phyloP scores from a whole-genome alignment of 208 protist species.

The Tritrichomonas foetus region DNA sequence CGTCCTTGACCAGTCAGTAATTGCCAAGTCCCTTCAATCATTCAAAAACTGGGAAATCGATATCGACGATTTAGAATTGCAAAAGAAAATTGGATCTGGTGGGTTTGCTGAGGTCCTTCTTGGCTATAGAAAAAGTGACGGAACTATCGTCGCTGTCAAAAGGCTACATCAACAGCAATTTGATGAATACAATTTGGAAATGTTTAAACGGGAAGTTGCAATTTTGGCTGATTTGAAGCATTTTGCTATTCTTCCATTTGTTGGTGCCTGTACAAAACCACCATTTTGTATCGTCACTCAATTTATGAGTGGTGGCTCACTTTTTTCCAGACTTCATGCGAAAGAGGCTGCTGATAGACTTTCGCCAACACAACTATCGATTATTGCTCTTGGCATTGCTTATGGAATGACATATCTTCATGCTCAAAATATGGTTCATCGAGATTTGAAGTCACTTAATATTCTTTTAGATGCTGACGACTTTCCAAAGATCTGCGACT shows the following conservation, averaged over 20 bases:
- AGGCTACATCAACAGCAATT: not conserved
- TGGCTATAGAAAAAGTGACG: not conserved
- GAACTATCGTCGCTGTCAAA: slow-evolving; percentile 12
- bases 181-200: not conserved
- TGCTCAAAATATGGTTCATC: slow-evolving; percentile 15
- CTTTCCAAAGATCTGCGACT: slow-evolving; percentile 26
- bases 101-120: slow-evolving; percentile 1
- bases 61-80: not conserved
- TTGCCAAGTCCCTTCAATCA: not conserved
- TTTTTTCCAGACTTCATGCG: not conserved
- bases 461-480: slow-evolving; percentile 12
- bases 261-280: slow-evolving; percentile 4
- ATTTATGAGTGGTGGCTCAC: slow-evolving; percentile 32
- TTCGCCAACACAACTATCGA: not conserved
- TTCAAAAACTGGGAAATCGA: slow-evolving; percentile 16
- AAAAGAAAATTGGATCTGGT: slow-evolving; percentile 38
- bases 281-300: slow-evolving; percentile 33
- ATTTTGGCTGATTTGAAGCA: not conserved
- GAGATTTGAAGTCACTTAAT: not conserved
- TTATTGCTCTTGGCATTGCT: slow-evolving; percentile 26
- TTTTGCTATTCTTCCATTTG: slow-evolving; percentile 31
- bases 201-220: slow-evolving; percentile 22
- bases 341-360: not conserved
- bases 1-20: not conserved
- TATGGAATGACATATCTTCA: slow-evolving; percentile 38